Conservation (phyloP, 2,329 filamentous ascomycete species). For the Arthrocladium fulminans region DNA sequence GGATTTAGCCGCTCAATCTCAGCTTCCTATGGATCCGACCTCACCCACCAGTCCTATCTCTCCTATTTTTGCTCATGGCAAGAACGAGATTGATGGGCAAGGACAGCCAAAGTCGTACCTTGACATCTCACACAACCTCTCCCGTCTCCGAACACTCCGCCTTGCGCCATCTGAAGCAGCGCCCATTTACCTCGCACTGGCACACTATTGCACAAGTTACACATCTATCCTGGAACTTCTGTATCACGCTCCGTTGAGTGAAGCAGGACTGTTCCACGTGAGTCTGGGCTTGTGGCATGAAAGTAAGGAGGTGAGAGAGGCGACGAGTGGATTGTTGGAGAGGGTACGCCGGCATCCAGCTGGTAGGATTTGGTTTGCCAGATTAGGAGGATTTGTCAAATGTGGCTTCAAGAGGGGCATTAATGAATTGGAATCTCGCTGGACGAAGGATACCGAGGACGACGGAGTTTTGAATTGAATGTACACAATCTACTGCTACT, state of each 20-base stretch:
- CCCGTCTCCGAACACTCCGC: conserved; percentile 75
- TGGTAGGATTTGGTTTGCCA: conserved; percentile 85
- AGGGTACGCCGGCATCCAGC: conserved; percentile 79
- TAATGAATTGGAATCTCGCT: conserved; percentile 44
- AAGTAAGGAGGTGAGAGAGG: conserved; percentile 65
- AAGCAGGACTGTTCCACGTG: conserved; percentile 83
- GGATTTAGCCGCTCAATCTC: conserved; percentile 38
- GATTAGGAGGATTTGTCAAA: conserved; percentile 79
- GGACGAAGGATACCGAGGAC: not conserved
- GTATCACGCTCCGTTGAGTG: conserved; percentile 72
- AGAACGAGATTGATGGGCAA: conserved; percentile 57
- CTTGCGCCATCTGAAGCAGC: conserved; percentile 66
- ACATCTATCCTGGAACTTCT: conserved; percentile 79
- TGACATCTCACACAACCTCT: conserved; percentile 85
- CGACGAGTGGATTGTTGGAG: conserved; percentile 70
- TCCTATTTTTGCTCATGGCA: not conserved
- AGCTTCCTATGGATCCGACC: conserved; percentile 32
- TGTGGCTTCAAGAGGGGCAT: conserved; percentile 73
- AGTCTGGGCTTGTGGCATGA: conserved; percentile 88
- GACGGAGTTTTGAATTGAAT: not conserved
- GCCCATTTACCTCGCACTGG: conserved; percentile 75
- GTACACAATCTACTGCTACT: not conserved
- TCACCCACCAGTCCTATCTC: conserved; percentile 19
- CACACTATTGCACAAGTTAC: conserved; percentile 66
- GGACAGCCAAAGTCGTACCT: conserved; percentile 56